Evolutionary conservation across 805 yeast genomes (phyloP).

Genomic region (Kazachstania psychrophila): DNA sequence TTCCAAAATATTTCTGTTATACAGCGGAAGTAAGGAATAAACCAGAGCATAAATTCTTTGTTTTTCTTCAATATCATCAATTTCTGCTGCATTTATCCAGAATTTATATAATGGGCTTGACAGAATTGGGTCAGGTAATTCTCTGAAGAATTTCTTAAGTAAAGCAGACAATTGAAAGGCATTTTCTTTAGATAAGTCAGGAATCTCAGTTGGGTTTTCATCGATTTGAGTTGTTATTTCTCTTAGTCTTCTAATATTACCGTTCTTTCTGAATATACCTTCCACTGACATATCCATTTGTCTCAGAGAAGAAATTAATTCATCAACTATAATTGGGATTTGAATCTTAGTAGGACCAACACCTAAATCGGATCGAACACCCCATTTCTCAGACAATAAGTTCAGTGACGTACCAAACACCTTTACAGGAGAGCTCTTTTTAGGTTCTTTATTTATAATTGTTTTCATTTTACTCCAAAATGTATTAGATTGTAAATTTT

Average conservation of each 20-base stretch:
- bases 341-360: conserved; percentile 71
- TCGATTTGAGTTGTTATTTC: conserved; percentile 69
- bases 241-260: conserved; percentile 76
- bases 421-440: conserved; percentile 22
- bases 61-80: conserved; percentile 39
- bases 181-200: conserved; percentile 63
- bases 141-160: conserved; percentile 83
- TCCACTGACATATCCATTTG: conserved; percentile 92
- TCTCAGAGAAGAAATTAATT: conserved; percentile 68
- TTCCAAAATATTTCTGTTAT: conserved; percentile 77
- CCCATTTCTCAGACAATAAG: conserved; percentile 55
- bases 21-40: conserved; percentile 73
- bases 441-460: conserved; percentile 22
- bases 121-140: conserved; percentile 83
- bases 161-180: conserved; percentile 91
- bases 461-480: conserved; percentile 27
- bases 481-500: conserved; percentile 7
- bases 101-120: conserved; percentile 65
- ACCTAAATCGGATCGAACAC: conserved; percentile 77
- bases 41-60: conserved; percentile 45
- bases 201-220: conserved; percentile 57
- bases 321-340: conserved; percentile 83
- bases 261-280: conserved; percentile 93
- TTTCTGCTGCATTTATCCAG: conserved; percentile 65
- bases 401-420: conserved; percentile 79